Evolutionary conservation across 495 filamentous ascomycete genomes (phyloP).

Genomic region (Trichoderma parareesei): DNA sequence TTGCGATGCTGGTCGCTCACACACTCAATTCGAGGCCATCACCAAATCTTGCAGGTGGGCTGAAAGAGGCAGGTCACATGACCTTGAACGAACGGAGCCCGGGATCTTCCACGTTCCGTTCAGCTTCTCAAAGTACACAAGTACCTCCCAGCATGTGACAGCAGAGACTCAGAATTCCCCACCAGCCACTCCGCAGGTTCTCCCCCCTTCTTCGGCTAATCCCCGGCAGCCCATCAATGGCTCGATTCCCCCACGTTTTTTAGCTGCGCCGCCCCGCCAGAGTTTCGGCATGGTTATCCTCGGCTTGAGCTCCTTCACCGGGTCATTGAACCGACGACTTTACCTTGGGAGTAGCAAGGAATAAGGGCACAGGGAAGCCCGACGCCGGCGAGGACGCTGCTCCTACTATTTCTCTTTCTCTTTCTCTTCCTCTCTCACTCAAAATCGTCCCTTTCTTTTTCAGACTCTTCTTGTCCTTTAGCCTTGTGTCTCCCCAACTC

Average conservation of each 20-base stretch:
- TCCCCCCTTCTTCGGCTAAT: neutral
- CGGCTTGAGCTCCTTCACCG: slow-evolving; percentile 21
- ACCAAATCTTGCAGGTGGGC: slow-evolving; percentile 7
- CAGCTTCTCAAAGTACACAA: neutral
- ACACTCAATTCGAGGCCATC: neutral
- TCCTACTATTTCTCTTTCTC: too few relatives aligned
- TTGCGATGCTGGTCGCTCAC: neutral
- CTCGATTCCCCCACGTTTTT: neutral
- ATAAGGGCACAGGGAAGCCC: neutral
- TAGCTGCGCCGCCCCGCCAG: neutral
- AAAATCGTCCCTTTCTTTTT: too few relatives aligned
- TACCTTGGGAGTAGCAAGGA: slow-evolving; percentile 5
- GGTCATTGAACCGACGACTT: neutral
- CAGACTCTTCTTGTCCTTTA: neutral
- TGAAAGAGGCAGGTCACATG: neutral
- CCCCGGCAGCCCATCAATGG: neutral
- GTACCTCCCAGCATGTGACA: neutral
- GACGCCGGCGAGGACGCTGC: neutral
- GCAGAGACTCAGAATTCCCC: neutral
- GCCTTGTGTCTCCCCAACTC: neutral
- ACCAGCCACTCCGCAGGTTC: neutral
- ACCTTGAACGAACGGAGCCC: neutral
- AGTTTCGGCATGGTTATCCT: slow-evolving; percentile 28
- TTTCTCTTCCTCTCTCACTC: too few relatives aligned
- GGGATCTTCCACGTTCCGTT: neutral